Percentiles rank a stretch among this genome's conserved stretches.
phyloP scores from a whole-genome alignment of 495 filamentous ascomycete genomes.

The Lasiosphaeria hispida region DNA sequence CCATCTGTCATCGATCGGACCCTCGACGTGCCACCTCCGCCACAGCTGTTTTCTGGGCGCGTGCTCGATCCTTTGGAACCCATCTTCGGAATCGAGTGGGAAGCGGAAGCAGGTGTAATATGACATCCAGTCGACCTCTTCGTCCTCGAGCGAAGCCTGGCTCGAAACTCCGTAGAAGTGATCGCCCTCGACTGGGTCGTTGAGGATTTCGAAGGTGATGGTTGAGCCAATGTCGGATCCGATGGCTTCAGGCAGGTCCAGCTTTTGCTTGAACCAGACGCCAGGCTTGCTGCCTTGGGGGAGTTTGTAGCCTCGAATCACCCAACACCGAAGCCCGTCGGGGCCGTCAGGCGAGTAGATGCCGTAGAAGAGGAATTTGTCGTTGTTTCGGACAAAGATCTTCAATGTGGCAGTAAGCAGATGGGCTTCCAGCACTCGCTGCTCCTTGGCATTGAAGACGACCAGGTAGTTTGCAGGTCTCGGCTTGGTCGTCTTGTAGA shows the following conservation, averaged over 20 bases:
- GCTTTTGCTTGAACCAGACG: slow-evolving; percentile 31
- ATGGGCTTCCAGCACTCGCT: slow-evolving; percentile 39
- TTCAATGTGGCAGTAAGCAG: slow-evolving; percentile 49
- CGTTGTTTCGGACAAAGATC: slow-evolving; percentile 68
- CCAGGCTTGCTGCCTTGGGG: slow-evolving; percentile 7
- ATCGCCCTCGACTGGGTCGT: slow-evolving; percentile 38
- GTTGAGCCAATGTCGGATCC: slow-evolving; percentile 65
- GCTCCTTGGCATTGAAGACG: slow-evolving; percentile 52
- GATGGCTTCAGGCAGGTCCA: slow-evolving; percentile 53
- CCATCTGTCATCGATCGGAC: slow-evolving; percentile 77
- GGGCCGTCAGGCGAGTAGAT: slow-evolving; percentile 52
- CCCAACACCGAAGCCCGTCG: slow-evolving; percentile 60
- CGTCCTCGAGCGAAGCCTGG: slow-evolving; percentile 58
- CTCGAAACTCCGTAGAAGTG: slow-evolving; percentile 70
- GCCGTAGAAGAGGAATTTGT: slow-evolving; percentile 65
- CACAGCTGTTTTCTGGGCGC: slow-evolving; percentile 50
- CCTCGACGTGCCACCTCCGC: slow-evolving; percentile 68
- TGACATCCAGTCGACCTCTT: slow-evolving; percentile 67
- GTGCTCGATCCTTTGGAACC: slow-evolving; percentile 28
- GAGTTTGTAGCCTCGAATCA: slow-evolving; percentile 55
- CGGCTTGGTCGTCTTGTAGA: slow-evolving; percentile 41
- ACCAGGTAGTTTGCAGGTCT: slow-evolving; percentile 52
- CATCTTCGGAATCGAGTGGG: slow-evolving; percentile 39
- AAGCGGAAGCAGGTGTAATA: slow-evolving; percentile 69
- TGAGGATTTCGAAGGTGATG: slow-evolving; percentile 69